Percentiles rank a stretch among this genome's conserved stretches.
Conservation (phyloP, 1,284 basidiomycete genomes). For the Chalciporus piperatoides region DNA sequence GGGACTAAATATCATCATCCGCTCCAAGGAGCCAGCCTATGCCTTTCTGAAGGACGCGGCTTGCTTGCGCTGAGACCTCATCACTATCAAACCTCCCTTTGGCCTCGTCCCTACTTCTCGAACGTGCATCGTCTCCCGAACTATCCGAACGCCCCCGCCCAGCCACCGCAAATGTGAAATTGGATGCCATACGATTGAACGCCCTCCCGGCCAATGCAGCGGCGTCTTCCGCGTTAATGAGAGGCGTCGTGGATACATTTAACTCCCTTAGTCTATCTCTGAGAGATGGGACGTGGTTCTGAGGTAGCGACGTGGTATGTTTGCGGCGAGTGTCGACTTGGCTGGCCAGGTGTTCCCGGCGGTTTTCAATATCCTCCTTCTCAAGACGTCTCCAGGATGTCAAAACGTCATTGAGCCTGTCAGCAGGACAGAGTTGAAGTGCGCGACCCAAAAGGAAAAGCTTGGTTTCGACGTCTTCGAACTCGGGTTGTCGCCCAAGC, state of each 20-base stretch:
- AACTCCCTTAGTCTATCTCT: conserved; percentile 57
- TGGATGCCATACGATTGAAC: conserved; percentile 73
- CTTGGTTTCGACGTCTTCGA: conserved; percentile 63
- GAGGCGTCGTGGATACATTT: conserved; percentile 60
- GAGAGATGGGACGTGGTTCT: conserved; percentile 45
- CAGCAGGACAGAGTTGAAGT: conserved; percentile 82
- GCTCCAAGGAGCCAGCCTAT: conserved; percentile 87
- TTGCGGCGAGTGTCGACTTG: conserved; percentile 24
- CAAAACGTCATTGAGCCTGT: conserved; percentile 71
- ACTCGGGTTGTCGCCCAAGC: conserved; percentile 78
- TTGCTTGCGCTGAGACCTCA: conserved; percentile 69
- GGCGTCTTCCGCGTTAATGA: conserved; percentile 66
- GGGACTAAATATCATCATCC: conserved; percentile 44
- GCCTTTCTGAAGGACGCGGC: conserved; percentile 71
- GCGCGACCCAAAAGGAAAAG: conserved; percentile 76
- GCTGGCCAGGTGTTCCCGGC: conserved; percentile 40
- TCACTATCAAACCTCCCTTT: conserved; percentile 44
- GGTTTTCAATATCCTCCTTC: conserved; percentile 53
- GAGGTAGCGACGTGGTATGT: conserved; percentile 21
- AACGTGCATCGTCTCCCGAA: conserved; percentile 41
- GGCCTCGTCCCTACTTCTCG: conserved; percentile 40
- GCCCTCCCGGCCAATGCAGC: conserved; percentile 71
- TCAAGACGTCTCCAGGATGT: conserved; percentile 68
- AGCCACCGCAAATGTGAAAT: conserved; percentile 60
- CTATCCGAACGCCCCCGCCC: conserved; percentile 46